Conservation (phyloP, 1,284 basidiomycete genomes). For the Phenoliferia sp. region DNA sequence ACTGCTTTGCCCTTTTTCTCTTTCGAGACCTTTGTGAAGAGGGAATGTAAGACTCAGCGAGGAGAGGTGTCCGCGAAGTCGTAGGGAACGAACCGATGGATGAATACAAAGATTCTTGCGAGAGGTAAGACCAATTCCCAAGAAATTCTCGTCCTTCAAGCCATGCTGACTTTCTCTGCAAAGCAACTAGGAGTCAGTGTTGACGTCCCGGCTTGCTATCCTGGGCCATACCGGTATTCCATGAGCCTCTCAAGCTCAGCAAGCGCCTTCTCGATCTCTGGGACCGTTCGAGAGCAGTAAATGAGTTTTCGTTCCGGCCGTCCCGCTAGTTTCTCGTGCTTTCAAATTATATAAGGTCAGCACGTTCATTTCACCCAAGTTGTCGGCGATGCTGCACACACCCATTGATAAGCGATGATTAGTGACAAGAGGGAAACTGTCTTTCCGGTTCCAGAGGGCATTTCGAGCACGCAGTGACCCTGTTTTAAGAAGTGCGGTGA, state of each 20-base stretch:
- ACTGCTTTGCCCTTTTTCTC: conserved; percentile 98
- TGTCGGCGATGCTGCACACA: too few relatives aligned
- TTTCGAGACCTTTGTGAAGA: conserved; percentile 60
- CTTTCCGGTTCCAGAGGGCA: conserved; percentile 99
- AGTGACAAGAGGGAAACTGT: conserved; percentile 93
- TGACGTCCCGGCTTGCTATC: neutral
- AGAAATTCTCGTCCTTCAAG: conserved; percentile 74
- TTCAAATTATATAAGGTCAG: neutral
- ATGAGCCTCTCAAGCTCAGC: conserved; percentile 92
- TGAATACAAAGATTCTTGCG: conserved; percentile 96
- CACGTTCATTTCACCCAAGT: neutral
- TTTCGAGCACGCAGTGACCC: conserved; percentile 98
- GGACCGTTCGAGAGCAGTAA: conserved; percentile 99
- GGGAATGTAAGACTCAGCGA: neutral
- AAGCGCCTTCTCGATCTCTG: conserved; percentile 98
- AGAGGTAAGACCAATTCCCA: conserved; percentile 88
- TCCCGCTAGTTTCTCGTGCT: conserved; percentile 29
- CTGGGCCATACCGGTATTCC: conserved; percentile 61
- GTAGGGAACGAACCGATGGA: conserved; percentile 63
- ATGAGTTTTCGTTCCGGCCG: conserved; percentile 73
- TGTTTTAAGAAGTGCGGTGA: conserved; percentile 39
- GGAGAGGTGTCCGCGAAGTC: neutral
- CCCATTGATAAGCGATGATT: conserved; percentile 98
- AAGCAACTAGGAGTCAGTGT: conserved; percentile 28
- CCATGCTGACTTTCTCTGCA: conserved; percentile 55